phyloP scores from a whole-genome alignment of 2,329 filamentous ascomycete genomes.

The Penicillium paneum region DNA sequence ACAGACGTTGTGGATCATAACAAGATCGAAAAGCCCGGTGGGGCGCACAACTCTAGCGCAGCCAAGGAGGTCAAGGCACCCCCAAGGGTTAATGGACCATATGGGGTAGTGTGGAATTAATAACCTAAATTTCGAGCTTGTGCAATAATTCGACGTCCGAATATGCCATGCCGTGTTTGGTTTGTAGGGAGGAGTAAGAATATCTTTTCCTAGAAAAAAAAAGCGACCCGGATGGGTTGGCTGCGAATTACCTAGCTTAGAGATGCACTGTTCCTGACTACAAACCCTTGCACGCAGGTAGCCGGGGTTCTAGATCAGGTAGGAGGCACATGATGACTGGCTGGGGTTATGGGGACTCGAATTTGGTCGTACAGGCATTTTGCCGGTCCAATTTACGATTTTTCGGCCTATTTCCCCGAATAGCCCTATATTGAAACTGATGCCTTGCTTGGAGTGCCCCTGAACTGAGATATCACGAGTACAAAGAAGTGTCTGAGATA shows the following conservation, averaged over 20 bases:
- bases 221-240: neutral
- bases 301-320: neutral
- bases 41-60: neutral
- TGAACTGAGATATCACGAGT: slow-evolving; percentile 1
- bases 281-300: neutral
- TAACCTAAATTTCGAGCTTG: neutral
- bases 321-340: neutral
- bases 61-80: neutral
- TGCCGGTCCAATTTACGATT: neutral
- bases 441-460: neutral
- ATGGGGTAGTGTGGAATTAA: neutral
- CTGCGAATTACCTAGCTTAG: neutral
- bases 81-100: neutral
- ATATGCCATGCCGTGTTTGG: neutral
- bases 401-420: neutral
- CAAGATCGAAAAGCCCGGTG: neutral
- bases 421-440: neutral
- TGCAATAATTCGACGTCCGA: neutral
- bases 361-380: neutral
- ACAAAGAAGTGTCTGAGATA: neutral
- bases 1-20: neutral
- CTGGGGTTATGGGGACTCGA: neutral
- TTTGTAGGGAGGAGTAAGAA: neutral
- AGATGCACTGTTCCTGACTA: neutral
- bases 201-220: neutral